A percentile compares a stretch with the other conserved stretches of the same genome.
phyloP scores from a whole-genome alignment of 2,329 filamentous ascomycete species.

The Fusarium sp. region DNA sequence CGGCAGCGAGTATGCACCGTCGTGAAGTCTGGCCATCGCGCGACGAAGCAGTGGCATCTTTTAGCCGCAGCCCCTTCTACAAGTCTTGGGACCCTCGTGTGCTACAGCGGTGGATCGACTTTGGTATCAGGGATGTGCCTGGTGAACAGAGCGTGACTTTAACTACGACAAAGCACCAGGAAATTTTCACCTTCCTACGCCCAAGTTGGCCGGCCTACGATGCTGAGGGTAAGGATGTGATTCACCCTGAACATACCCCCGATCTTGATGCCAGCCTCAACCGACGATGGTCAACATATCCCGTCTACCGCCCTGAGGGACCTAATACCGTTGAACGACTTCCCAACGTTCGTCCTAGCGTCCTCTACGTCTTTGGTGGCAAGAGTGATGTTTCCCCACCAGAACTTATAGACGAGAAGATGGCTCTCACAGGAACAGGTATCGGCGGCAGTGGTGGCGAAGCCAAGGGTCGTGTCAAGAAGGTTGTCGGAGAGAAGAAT shows the following conservation, averaged over 20 bases:
- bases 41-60: constrained; percentile 71
- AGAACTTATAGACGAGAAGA: constrained; percentile 64
- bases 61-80: constrained; percentile 77
- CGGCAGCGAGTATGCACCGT: constrained; percentile 73
- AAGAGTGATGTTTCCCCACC: constrained; percentile 66
- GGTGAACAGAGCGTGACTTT: constrained; percentile 69
- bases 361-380: constrained; percentile 76
- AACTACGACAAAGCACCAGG: constrained; percentile 84
- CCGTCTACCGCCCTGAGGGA: constrained; percentile 76
- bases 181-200: constrained; percentile 79
- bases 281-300: constrained; percentile 52
- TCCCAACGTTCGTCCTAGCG: constrained; percentile 69
- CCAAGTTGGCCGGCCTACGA: constrained; percentile 63
- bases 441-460: constrained; percentile 74
- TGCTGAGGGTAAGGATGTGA: constrained; percentile 49
- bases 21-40: constrained; percentile 86
- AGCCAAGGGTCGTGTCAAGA: constrained; percentile 72
- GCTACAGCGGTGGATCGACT: constrained; percentile 68
- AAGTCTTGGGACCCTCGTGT: constrained; percentile 83
- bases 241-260: constrained; percentile 54
- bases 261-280: constrained; percentile 58
- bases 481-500: constrained; percentile 69
- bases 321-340: constrained; percentile 66
- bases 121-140: constrained; percentile 77
- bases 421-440: constrained; percentile 71